Evolutionary conservation across 495 filamentous ascomycete species (phyloP), one percentile per base, ranked within the genome.

Genomic region (Annulohypoxylon stygium): DNA sequence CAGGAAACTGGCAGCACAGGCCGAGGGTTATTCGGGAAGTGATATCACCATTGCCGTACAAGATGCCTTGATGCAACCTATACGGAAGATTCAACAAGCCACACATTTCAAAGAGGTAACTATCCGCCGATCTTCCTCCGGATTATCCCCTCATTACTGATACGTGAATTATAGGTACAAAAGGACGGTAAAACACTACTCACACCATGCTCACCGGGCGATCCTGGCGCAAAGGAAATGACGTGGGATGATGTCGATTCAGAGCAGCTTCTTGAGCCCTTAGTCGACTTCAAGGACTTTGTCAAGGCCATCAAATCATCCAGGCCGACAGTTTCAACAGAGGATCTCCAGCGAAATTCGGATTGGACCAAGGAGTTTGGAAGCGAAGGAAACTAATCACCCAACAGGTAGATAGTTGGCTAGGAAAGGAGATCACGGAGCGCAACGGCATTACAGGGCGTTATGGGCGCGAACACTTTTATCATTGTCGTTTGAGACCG

Each of bases 291-390:
- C 43, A 97, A 97, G 78, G 96, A 99, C 80, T 98, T 99, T 78
- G 87, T 96, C 76, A 95, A 94, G 78, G 97, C 96, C 16, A 91
- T 99, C 76, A 94, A 92, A 76, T 90, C 89, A 18, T 91, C 93
- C 4, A 78, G 95, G 71, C 96, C 97, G 25, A 98, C 97, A 0
- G 97, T 99, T 58, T 95, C 93, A 54, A 82, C 86, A 6, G 92
- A 91, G 20, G 96, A 99, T 81, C 86, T 98, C 37, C 85, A 88
- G 70, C 86, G 88, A 70, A 98, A 95, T 81, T 85, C 92, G 69
- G 94, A 98, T 50, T 99, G 96, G 96, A 99, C 96, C 2, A 84
- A 90, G 75, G 95, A 98, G 82, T 99, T 98, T 82, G 96, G 96
- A 64, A 98, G 95, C 78, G 96, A 99, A 78, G 96, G 95, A 45